Evolutionary conservation across 768 basidiomycete genomes (phyloP), one percentile per base, ranked within the genome.

Genomic region (Pisolithus marmoratus): DNA sequence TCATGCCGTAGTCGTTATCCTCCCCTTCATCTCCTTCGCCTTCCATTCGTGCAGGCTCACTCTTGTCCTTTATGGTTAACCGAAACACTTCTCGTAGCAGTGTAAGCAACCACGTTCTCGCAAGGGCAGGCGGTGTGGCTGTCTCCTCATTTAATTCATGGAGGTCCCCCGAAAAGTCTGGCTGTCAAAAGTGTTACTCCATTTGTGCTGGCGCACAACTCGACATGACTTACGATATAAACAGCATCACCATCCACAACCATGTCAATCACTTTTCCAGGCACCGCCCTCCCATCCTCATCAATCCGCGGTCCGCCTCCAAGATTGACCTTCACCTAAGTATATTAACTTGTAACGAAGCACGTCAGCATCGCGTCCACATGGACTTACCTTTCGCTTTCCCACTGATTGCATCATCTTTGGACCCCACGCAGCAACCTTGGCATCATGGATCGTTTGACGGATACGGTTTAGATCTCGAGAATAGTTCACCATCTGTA

Each of bases 341-440:
- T 14, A 3, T 54, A 15, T 37, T 20, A 42, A 38, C 22, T n/a
- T 40, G 43, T 29, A 50, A 24, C 22, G 50, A 53, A 47, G 43
- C 51, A 55, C 38, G 48, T 49, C 48, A 26, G 24, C 8, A 23
- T n/a, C n/a, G 6, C 20, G 27, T 29, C 52, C 29, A 34, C 14
- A 45, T 34, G 48, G 51, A 52, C 72, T 26, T 53, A 86, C 90
- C 76, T 90, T 93, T 60, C 84, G 79, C 63, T 74, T 78, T 51
- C 80, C 84, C 54, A 77, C 75, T 23, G 77, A 45, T 1, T 85
- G 87, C 15, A 76, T 70, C 70, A 85, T 66, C 63, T 86, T 90
- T 4, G 85, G 76, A 11, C 92, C 92, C 90, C 91, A 94, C 7
- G 92, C 92, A 11, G 83, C 78, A 38, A 76, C 58, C 51, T 77